Percentiles rank a stretch among this genome's conserved stretches.
These are phyloP conservation scores for Pachyrhizus erosus DNA, from an alignment of 306 rosid genomes.

Conservation along the genomic window DNA sequence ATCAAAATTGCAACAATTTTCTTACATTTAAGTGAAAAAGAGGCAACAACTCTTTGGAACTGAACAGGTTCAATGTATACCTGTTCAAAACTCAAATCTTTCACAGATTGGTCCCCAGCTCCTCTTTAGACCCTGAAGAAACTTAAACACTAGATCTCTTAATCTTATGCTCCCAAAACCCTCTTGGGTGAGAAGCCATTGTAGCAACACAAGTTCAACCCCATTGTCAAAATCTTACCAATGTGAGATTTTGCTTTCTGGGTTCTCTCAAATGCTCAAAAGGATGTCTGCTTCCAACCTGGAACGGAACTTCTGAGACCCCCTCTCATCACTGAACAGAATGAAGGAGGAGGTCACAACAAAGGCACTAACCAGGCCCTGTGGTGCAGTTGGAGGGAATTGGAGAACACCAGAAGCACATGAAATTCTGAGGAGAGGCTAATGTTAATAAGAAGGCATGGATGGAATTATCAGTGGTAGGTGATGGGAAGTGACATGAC, in stretches of 20 bases:
- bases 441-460: conserved; percentile 64
- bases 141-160: conserved; percentile 53
- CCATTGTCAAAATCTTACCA: conserved; percentile 21
- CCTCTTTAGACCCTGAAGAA: conserved; percentile 36
- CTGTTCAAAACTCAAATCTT: conserved; percentile 39
- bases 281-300: conserved; percentile 37
- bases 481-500: conserved; percentile 58
- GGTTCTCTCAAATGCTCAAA: conserved; percentile 45
- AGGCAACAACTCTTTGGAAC: conserved; percentile 20
- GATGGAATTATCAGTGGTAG: conserved; percentile 78
- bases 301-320: conserved; percentile 24
- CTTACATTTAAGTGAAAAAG: background rate
- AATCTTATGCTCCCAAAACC: conserved; percentile 42
- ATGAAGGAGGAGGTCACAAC: conserved; percentile 24
- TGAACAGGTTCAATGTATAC: conserved; percentile 42
- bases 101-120: conserved; percentile 31
- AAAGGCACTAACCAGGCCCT: conserved; percentile 19
- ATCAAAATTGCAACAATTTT: conserved; percentile 11
- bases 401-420: conserved; percentile 51
- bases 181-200: conserved; percentile 38
- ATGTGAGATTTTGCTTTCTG: conserved; percentile 28
- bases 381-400: conserved; percentile 48
- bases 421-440: conserved; percentile 55
- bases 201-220: conserved; percentile 13
- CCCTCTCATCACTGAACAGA: conserved; percentile 16